Conservation (phyloP, 305 asterid genomes). For the Salvia sclarea region DNA sequence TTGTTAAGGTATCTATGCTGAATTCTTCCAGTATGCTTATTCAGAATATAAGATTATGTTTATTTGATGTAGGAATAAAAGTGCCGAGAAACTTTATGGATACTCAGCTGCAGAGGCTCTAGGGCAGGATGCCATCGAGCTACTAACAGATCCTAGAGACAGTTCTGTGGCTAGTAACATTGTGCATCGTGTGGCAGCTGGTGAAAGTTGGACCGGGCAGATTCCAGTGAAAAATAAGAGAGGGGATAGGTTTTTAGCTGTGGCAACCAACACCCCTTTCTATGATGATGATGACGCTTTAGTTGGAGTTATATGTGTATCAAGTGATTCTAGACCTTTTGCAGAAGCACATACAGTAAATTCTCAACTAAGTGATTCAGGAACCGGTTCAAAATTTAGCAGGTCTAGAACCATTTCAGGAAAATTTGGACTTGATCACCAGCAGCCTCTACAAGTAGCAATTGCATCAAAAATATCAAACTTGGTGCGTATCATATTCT, state of each 20-base stretch:
- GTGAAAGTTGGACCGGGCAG: constrained; percentile 95
- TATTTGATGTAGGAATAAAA: constrained; percentile 65
- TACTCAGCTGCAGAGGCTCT: constrained; percentile 75
- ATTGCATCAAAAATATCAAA: constrained; percentile 79
- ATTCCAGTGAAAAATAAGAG: constrained; percentile 71
- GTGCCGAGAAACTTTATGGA: constrained; percentile 84
- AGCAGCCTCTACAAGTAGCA: constrained; percentile 79
- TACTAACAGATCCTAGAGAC: constrained; percentile 60
- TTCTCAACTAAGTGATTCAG: constrained; percentile 38
- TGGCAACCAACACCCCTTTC: constrained; percentile 82
- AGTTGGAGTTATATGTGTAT: constrained; percentile 76
- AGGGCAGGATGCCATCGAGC: constrained; percentile 60
- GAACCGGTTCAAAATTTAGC: constrained; percentile 44
- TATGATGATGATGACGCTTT: constrained; percentile 73
- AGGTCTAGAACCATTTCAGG: constrained; percentile 49
- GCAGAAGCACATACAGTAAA: constrained; percentile 45
- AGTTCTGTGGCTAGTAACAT: constrained; percentile 52
- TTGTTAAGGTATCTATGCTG: neutral
- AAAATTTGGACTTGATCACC: constrained; percentile 77
- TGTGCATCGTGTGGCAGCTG: constrained; percentile 52
- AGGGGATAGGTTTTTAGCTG: constrained; percentile 64
- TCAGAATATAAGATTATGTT: neutral
- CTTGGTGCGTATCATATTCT: constrained; percentile 64
- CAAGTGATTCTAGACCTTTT: constrained; percentile 68
- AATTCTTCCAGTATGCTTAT: neutral